These are phyloP conservation scores for Ogataea pini DNA, from an alignment of 805 yeast species.

Conservation along the genomic window DNA sequence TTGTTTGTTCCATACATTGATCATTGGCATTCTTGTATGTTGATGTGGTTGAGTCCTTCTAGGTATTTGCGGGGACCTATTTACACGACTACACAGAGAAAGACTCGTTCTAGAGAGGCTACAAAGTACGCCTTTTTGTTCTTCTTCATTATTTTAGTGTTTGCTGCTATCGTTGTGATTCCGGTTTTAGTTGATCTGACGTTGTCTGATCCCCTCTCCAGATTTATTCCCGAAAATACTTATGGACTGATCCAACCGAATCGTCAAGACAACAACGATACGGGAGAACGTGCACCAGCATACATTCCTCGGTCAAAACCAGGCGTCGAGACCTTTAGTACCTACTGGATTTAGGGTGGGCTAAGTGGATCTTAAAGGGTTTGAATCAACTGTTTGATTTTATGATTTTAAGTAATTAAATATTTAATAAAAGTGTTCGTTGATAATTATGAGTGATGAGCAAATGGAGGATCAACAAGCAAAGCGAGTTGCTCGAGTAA, in stretches of 20 bases:
- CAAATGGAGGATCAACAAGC: too few species aligned
- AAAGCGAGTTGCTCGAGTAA: background rate
- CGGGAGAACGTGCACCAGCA: slow-evolving; percentile 57
- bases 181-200: slow-evolving; percentile 45
- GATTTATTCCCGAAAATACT: slow-evolving; percentile 22
- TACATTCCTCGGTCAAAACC: slow-evolving; percentile 38
- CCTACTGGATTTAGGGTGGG: slow-evolving; percentile 30
- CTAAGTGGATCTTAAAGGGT: background rate
- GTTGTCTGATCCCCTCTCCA: slow-evolving; percentile 16
- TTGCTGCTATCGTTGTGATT: slow-evolving; percentile 43
- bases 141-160: slow-evolving; percentile 40
- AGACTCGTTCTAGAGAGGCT: slow-evolving; percentile 43
- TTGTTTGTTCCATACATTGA: slow-evolving; percentile 49
- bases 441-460: background rate
- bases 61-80: slow-evolving; percentile 41
- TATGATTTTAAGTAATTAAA: background rate
- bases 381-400: background rate
- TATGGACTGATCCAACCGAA: slow-evolving; percentile 58
- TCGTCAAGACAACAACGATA: slow-evolving; percentile 62
- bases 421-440: background rate
- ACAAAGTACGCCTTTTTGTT: slow-evolving; percentile 49
- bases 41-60: slow-evolving; percentile 50
- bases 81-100: slow-evolving; percentile 40
- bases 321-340: slow-evolving; percentile 21
- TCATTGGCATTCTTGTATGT: slow-evolving; percentile 48